phyloP scores from a whole-genome alignment of 306 rosid species.

The Abrus precatorius region DNA sequence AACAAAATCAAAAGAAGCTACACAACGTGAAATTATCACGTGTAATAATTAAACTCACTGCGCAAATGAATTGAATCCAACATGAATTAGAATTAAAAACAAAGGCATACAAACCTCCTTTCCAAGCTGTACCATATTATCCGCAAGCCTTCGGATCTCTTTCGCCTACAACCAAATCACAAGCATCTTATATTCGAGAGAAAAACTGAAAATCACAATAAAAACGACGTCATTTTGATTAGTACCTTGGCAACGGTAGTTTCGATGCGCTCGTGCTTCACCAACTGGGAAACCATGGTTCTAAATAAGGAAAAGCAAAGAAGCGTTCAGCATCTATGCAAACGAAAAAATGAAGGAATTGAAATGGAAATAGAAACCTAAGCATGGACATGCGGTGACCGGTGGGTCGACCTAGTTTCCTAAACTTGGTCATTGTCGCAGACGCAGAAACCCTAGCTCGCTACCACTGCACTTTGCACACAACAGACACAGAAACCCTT shows the following conservation, averaged over 20 bases:
- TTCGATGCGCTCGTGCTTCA: conserved; percentile 96
- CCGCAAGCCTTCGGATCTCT: conserved; percentile 90
- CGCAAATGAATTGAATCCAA: background rate
- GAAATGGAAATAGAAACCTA: conserved; percentile 54
- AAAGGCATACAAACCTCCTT: conserved; percentile 67
- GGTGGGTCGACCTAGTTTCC: conserved; percentile 80
- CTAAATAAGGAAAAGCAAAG: conserved; percentile 46
- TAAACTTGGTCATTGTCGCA: conserved; percentile 79
- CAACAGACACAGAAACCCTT: background rate
- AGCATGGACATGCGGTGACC: conserved; percentile 92
- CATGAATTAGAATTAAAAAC: conserved; percentile 4
- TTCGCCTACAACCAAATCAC: conserved; percentile 69
- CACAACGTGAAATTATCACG: background rate
- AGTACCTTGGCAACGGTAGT: conserved; percentile 90
- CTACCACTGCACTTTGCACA: background rate
- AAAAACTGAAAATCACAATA: background rate
- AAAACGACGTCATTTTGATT: background rate
- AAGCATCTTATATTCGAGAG: background rate
- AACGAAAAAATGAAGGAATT: background rate
- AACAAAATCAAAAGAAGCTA: conserved; percentile 7
- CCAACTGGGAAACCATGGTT: conserved; percentile 97
- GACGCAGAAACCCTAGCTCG: conserved; percentile 33
- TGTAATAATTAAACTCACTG: background rate
- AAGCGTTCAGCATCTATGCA: background rate
- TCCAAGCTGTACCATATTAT: conserved; percentile 92